Base-by-base conservation (phyloP, 1,139 yeast genomes). In the Pichiaceae sp. region DNA sequence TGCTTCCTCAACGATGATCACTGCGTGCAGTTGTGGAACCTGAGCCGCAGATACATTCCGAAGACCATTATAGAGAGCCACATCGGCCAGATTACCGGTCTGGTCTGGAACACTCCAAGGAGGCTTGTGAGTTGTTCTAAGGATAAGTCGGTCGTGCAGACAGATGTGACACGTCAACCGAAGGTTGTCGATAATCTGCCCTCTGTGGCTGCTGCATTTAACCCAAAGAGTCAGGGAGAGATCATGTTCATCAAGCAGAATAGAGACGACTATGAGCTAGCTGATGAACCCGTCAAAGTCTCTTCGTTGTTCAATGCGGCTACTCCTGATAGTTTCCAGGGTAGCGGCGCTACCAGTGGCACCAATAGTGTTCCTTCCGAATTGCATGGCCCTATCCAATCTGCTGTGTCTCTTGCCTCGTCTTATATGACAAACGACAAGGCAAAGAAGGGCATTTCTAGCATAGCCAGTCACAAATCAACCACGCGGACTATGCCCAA, bases 1-100 rank as follows among this genome's bases (percentile, higher is more conserved):
- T 80, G 82, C 54, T 83, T 80, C 41, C 63, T 84, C 47, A 81
- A 80, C 40, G 89, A 82, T 48, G 95, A 85, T 50, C 72, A 85
- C 9, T 70, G 78, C 16, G 70, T 86, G 5, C 76, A 82, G 30
- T 69, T 86, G 2, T 91, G 86, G 73, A 78, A 79, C 36, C 64
- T 89, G 34, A 69, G 71, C 32, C 64, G 96, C 42, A 84, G 79
- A 46, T 80, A 72, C 52, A 72, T 89, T 12, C 96, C 98, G 0
- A 69, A 72, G 36, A 76, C 80, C 49, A 68, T 78, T 3, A 63
- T 85, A 27, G 77, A 74, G 34, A 52, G 60, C 11, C 83, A 77
- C 47, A 42, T 64, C 0, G 68, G 66, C 16, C 66, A 66, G 19
- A 66, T 75, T 1, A 68, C 78, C 0, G 79, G 75, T 2, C 45